phyloP scores from a whole-genome alignment of 768 basidiomycete genomes.

The Tylopilus rubrobrunneus region DNA sequence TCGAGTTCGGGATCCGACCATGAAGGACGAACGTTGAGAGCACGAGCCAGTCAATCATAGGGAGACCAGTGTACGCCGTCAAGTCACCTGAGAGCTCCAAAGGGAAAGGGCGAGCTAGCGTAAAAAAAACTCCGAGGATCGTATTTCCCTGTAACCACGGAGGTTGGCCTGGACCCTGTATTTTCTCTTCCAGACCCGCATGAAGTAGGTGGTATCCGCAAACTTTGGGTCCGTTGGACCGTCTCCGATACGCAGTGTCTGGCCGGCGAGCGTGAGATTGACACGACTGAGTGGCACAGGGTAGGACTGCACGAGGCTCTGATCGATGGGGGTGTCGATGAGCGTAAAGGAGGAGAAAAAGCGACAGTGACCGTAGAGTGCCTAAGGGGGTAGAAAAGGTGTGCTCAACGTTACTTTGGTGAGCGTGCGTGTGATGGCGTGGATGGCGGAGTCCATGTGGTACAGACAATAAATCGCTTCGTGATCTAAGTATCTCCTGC shows the following conservation, averaged over 20 bases:
- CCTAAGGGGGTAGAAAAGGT: constrained; percentile 30
- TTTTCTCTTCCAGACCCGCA: constrained; percentile 34
- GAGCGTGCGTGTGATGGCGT: constrained; percentile 29
- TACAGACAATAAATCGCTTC: constrained; percentile 29
- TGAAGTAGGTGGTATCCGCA: constrained; percentile 31
- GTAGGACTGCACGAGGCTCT: constrained; percentile 31
- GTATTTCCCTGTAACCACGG: constrained; percentile 28
- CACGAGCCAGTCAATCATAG: constrained; percentile 29
- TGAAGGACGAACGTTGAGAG: constrained; percentile 30
- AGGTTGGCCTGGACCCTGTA: constrained; percentile 30
- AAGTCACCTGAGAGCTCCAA: constrained; percentile 31
- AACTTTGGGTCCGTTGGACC: constrained; percentile 32
- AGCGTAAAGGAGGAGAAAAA: constrained; percentile 26
- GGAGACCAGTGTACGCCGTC: constrained; percentile 24
- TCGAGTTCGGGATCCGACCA: constrained; percentile 23
- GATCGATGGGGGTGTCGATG: constrained; percentile 34
- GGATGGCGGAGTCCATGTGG: constrained; percentile 23
- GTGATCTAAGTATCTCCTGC: constrained; percentile 27
- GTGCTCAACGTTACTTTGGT: constrained; percentile 26
- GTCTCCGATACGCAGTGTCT: constrained; percentile 32
- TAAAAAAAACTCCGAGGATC: constrained; percentile 28
- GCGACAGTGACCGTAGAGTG: constrained; percentile 29
- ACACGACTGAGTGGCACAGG: constrained; percentile 23
- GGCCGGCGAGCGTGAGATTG: constrained; percentile 31
- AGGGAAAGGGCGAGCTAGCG: constrained; percentile 28